phyloP scores from a whole-genome alignment of 1,284 basidiomycete species.

The Melampsora americana region DNA sequence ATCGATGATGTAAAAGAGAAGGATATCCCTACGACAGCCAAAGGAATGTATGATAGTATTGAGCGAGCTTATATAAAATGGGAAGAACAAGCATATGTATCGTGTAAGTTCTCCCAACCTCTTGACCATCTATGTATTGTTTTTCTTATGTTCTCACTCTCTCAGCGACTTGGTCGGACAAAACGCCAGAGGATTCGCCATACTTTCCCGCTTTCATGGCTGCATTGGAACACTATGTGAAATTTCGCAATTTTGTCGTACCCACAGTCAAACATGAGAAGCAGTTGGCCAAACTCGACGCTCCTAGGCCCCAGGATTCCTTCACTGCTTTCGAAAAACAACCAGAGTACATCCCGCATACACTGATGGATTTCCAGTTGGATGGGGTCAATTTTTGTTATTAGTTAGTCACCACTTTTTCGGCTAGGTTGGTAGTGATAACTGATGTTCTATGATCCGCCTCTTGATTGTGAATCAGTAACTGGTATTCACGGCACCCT shows the following conservation, averaged over 20 bases:
- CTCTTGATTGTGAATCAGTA: constrained; percentile 59
- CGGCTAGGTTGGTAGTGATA: too few relatives aligned
- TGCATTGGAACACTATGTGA: constrained; percentile 67
- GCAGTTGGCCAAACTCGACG: constrained; percentile 52
- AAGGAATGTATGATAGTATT: constrained; percentile 63
- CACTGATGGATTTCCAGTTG: constrained; percentile 52
- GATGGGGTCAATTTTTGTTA: constrained; percentile 26
- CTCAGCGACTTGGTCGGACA: constrained; percentile 70
- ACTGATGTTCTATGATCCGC: background rate
- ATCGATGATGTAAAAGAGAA: constrained; percentile 49
- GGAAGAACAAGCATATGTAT: constrained; percentile 82
- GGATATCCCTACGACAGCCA: constrained; percentile 49
- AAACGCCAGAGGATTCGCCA: constrained; percentile 58
- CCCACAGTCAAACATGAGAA: constrained; percentile 56
- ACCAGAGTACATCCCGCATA: constrained; percentile 57
- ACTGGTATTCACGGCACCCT: constrained; percentile 80
- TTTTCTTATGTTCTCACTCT: constrained; percentile 11
- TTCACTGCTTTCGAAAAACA: constrained; percentile 55
- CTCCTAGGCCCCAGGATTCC: constrained; percentile 47
- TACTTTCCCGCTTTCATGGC: constrained; percentile 64
- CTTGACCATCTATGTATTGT: background rate
- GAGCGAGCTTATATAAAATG: constrained; percentile 83
- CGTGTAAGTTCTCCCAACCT: constrained; percentile 61
- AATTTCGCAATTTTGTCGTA: constrained; percentile 65
- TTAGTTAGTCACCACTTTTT: constrained; percentile 8